These are phyloP conservation scores for Hypoxylon sp. DNA, from an alignment of 2,329 filamentous ascomycete genomes.

Conservation along the genomic window DNA sequence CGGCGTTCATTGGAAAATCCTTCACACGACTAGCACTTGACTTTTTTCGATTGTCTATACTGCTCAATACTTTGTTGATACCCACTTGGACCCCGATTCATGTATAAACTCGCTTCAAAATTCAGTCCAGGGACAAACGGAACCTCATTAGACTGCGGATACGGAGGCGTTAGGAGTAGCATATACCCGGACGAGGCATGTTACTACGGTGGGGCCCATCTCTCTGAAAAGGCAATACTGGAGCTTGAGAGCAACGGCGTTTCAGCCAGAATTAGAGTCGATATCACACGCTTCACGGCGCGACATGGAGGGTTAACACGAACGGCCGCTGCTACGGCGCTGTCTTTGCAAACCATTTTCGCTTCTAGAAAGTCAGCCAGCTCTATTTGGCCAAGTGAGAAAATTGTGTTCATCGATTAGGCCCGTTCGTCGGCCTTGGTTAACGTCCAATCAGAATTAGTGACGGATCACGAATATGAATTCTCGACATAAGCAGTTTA, in stretches of 20 bases:
- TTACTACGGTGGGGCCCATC: conserved; percentile 15
- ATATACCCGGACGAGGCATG: conserved; percentile 30
- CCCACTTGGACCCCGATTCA: conserved; percentile 41
- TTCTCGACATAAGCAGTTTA: neutral
- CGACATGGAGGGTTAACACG: conserved; percentile 22
- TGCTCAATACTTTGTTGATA: conserved; percentile 42
- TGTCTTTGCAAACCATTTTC: conserved; percentile 5
- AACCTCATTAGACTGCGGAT: conserved; percentile 36
- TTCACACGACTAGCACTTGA: conserved; percentile 7
- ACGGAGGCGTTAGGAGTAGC: conserved; percentile 43
- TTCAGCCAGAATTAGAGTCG: conserved; percentile 20
- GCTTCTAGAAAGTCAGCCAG: neutral
- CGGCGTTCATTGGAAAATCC: conserved; percentile 8
- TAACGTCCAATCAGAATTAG: neutral
- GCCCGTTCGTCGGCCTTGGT: neutral
- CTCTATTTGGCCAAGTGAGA: neutral
- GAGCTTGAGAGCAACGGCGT: conserved; percentile 28
- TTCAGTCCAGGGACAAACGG: conserved; percentile 33
- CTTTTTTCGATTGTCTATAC: conserved; percentile 38
- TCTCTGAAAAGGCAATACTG: conserved; percentile 19
- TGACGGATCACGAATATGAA: neutral
- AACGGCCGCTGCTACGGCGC: conserved; percentile 3
- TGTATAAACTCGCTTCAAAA: conserved; percentile 42
- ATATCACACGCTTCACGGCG: conserved; percentile 17
- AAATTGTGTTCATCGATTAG: neutral